These are phyloP conservation scores for Rhynchospora pubera DNA, from an alignment of 176 grass and related monocot species.

Conservation along the genomic window DNA sequence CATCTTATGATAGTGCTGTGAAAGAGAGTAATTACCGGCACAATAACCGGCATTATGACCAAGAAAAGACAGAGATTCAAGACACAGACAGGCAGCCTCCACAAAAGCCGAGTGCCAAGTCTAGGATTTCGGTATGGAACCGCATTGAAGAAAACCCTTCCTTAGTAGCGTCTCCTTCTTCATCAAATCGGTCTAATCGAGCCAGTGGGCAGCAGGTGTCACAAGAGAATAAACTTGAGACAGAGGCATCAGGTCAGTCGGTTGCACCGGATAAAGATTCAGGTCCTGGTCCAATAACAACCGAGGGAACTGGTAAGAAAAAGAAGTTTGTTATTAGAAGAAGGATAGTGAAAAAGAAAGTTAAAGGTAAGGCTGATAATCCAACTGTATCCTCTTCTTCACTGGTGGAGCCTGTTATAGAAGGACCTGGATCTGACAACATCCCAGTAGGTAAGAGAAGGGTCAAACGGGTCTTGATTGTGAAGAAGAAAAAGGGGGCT, in stretches of 20 bases:
- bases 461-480: conserved; percentile 45
- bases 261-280: conserved; percentile 29
- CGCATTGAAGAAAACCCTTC: conserved; percentile 65
- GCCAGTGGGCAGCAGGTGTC: background rate
- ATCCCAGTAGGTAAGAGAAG: conserved; percentile 31
- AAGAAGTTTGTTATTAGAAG: conserved; percentile 42
- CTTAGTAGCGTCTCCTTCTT: conserved; percentile 24
- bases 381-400: conserved; percentile 34
- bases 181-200: background rate
- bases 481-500: conserved; percentile 37
- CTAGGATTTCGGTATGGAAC: conserved; percentile 77
- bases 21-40: background rate
- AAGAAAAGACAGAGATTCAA: conserved; percentile 56
- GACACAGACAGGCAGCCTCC: conserved; percentile 10
- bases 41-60: conserved; percentile 22
- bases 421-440: conserved; percentile 23
- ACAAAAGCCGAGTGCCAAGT: conserved; percentile 20
- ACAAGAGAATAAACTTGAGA: conserved; percentile 34
- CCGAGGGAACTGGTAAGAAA: conserved; percentile 36
- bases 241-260: conserved; percentile 27
- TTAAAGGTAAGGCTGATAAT: conserved; percentile 35
- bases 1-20: conserved; percentile 22
- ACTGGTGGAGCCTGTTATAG: conserved; percentile 35
- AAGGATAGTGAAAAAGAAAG: conserved; percentile 41
- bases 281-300: conserved; percentile 24